phyloP scores from a whole-genome alignment of 1,284 basidiomycete species.

The Leccinum angustisporum region DNA sequence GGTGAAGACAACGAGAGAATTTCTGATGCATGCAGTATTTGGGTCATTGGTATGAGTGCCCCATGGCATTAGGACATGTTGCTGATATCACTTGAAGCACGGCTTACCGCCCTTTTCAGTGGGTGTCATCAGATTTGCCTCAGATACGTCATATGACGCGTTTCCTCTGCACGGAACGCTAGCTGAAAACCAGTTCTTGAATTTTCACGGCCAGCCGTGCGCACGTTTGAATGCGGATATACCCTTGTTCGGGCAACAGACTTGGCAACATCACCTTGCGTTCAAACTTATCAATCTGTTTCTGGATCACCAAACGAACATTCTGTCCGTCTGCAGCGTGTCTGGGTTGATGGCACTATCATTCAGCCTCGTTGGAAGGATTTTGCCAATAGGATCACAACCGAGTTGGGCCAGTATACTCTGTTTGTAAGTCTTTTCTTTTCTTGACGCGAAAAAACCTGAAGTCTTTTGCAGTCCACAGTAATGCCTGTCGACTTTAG shows the following conservation, averaged over 20 bases:
- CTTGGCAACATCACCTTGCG: constrained; percentile 8
- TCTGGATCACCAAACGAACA: constrained; percentile 16
- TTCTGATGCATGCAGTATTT: constrained; percentile 14
- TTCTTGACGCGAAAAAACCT: not conserved
- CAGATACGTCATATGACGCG: not conserved
- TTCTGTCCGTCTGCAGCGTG: constrained; percentile 14
- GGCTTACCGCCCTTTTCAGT: constrained; percentile 21
- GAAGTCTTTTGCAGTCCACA: constrained; percentile 21
- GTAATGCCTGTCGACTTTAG: constrained; percentile 23
- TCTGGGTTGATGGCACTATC: constrained; percentile 28
- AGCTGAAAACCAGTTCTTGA: constrained; percentile 22
- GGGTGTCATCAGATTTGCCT: not conserved
- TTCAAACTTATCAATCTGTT: constrained; percentile 12
- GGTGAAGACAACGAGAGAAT: constrained; percentile 6
- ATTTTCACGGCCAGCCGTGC: constrained; percentile 16
- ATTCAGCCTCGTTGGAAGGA: constrained; percentile 28
- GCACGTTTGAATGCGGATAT: constrained; percentile 19
- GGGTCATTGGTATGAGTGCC: constrained; percentile 15
- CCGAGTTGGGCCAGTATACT: constrained; percentile 52
- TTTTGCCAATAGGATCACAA: constrained; percentile 43
- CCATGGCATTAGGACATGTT: not conserved
- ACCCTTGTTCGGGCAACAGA: constrained; percentile 9
- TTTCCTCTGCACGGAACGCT: not conserved
- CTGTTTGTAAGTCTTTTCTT: constrained; percentile 42
- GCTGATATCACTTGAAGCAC: constrained; percentile 12